phyloP scores from a whole-genome alignment of 1,284 basidiomycete genomes.

The Sparassis latifolia region DNA sequence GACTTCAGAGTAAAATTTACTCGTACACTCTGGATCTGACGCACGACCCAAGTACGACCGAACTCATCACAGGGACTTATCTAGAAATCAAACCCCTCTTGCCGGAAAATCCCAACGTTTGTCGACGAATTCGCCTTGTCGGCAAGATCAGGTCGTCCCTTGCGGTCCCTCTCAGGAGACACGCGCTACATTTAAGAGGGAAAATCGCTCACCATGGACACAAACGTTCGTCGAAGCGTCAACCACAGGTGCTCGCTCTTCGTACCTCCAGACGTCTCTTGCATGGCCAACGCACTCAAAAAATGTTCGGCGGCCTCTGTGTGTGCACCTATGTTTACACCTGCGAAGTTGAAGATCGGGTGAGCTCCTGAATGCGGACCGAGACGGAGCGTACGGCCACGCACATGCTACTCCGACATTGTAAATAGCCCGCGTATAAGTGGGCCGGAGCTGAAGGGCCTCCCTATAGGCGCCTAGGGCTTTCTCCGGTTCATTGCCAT shows the following conservation, averaged over 20 bases:
- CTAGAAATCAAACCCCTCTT: conserved; percentile 83
- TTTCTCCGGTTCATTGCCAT: conserved; percentile 92
- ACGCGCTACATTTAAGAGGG: conserved; percentile 2
- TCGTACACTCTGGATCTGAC: background rate
- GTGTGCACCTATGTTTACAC: conserved; percentile 92
- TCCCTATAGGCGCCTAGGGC: conserved; percentile 93
- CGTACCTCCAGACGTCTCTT: conserved; percentile 54
- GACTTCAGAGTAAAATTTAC: background rate
- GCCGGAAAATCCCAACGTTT: conserved; percentile 62
- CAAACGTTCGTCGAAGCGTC: conserved; percentile 82
- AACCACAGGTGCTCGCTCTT: conserved; percentile 87
- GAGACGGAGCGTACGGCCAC: conserved; percentile 18
- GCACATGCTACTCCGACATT: conserved; percentile 95
- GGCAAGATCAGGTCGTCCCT: conserved; percentile 63
- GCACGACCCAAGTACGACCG: too few relatives aligned
- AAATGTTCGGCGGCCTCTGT: conserved; percentile 98
- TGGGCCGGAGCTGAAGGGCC: conserved; percentile 89
- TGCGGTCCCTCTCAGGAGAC: conserved; percentile 5
- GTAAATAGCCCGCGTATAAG: conserved; percentile 96
- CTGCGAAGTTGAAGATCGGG: conserved; percentile 30
- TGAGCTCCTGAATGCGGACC: background rate
- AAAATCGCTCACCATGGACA: conserved; percentile 61
- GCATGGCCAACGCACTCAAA: conserved; percentile 85
- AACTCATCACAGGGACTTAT: background rate
- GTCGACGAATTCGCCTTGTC: conserved; percentile 52